Evolutionary conservation across 805 yeast species (phyloP), one percentile per base, ranked within the genome.

Genomic region (Candida cerambycidarum): DNA sequence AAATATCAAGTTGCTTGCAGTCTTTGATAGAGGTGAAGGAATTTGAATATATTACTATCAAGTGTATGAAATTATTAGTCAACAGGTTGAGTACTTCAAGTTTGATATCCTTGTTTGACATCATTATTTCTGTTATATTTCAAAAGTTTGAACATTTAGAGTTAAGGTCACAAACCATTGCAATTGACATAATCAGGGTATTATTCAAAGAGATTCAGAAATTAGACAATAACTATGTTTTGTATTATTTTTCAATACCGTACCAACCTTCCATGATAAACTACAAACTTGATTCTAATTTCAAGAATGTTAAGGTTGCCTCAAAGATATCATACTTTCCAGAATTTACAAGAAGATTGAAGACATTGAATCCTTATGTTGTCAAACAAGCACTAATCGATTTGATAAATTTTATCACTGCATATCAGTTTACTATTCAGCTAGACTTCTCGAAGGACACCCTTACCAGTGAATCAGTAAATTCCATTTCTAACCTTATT

Each of bases 1-100:
- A 90, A 57, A 78, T 92, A 4, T 83, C 88, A 45, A 85, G 95
- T 1, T 85, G 95, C 53, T 65, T 92, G 10, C 96, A 89, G 56
- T 81, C 89, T 1, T 83, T 92, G 0, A 62, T 90, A 16, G 89
- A 83, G 30, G 76, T 75, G 14, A 64, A 73, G 0, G 80, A 79
- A 17, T 71, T 89, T 11, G 83, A 83, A 45, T 65, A 66, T 12
- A 75, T 76, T 30, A 79, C 92, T 0, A 64, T 93, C 32, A 67
- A 73, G 36, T 84, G 93, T 42, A 83, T 96, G 84, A 70, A 73
- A 39, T 68, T 72, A 1, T 65, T 92, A 39, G 76, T 87, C 2
- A 65, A 71, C 13, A 70, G 69, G n/a, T 61, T 92, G 13, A 77
- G 71, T 11, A 73, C 76, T 21, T 68, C 74, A 2, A 80, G 82